Base-by-base conservation (phyloP, 805 yeast genomes). In the Metschnikowia gruessii region DNA sequence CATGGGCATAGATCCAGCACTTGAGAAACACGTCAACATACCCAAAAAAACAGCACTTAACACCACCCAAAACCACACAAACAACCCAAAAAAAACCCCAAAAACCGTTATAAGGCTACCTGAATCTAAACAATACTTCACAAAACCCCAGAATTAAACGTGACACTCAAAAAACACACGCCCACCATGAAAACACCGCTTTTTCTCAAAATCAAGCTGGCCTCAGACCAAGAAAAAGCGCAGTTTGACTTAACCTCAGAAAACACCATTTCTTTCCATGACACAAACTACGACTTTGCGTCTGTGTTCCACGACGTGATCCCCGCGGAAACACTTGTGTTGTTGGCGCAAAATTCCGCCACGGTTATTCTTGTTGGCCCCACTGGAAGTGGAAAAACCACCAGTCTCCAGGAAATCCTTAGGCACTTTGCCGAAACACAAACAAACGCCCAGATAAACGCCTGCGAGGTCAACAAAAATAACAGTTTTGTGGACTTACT, bases 391-490 rank as follows among this genome's bases (percentile, higher is more conserved):
- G 71, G 70, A 12, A 67, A 67, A 48, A 65, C 70, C 15, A 62
- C 68, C 34, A 55, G 62, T 7, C 45, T 66, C 24, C 46, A 48
- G 22, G 51, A 51, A 17, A 55, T 62, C 13, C 50, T 63, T 21
- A 37, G 47, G 15, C 46, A 45, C 9, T 57, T 55, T 38, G 30
- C 52, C 6, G 33, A 30, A n/a, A 19, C 30, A 12, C 49, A 53
- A 28, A 31, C 42, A 22, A 31, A 40, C 22, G 49, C 33, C 15
- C 51, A 22, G 16, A 32, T 67, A 15, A 59, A 62, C 18, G 69
- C 69, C 1, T 62, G 61, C 48, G 69, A 66, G 37, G 57, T 68
- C 11, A 51, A 54, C 17, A 62, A 59, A 19, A 63, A 64, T 45
- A 59, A 53, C 40, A 52, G 51, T 32, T 51, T 61, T 17, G 47